Evolutionary conservation across 2,329 filamentous ascomycete species (phyloP).

Genomic region (Pseudocercospora fuligena): DNA sequence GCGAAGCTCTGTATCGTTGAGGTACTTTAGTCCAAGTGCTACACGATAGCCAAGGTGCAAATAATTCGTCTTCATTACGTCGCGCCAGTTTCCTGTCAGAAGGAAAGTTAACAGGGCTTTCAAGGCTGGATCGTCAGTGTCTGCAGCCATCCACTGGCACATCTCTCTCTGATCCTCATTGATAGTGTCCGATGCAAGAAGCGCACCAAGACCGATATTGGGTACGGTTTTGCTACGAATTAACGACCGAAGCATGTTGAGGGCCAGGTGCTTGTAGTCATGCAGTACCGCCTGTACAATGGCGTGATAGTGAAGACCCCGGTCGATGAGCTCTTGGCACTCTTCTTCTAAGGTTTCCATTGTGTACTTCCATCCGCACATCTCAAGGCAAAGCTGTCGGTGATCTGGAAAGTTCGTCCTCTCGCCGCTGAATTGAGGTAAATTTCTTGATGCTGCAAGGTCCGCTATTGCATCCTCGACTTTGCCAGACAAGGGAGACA

Average conservation of each 20-base stretch:
- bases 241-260: constrained; percentile 70
- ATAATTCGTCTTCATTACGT: constrained; percentile 73
- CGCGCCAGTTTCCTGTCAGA: constrained; percentile 75
- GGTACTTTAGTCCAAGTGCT: constrained; percentile 74
- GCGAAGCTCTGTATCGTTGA: constrained; percentile 58
- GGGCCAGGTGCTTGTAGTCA: constrained; percentile 69
- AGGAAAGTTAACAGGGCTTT: constrained; percentile 80
- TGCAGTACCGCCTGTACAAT: constrained; percentile 77
- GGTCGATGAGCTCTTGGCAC: constrained; percentile 57
- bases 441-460: constrained; percentile 66
- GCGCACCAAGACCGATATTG: constrained; percentile 54
- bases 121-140: constrained; percentile 76
- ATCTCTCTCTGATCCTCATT: constrained; percentile 65
- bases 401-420: constrained; percentile 70
- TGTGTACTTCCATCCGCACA: constrained; percentile 73
- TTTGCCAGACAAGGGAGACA: constrained; percentile 30
- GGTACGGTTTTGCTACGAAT: constrained; percentile 70
- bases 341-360: constrained; percentile 54
- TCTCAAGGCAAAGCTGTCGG: constrained; percentile 73
- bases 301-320: constrained; percentile 71
- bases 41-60: constrained; percentile 76
- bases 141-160: constrained; percentile 65
- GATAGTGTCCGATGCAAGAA: constrained; percentile 54
- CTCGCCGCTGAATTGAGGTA: constrained; percentile 67
- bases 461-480: constrained; percentile 58